Conservation (phyloP, 345 rosid species). For the Kandelia obovata region DNA sequence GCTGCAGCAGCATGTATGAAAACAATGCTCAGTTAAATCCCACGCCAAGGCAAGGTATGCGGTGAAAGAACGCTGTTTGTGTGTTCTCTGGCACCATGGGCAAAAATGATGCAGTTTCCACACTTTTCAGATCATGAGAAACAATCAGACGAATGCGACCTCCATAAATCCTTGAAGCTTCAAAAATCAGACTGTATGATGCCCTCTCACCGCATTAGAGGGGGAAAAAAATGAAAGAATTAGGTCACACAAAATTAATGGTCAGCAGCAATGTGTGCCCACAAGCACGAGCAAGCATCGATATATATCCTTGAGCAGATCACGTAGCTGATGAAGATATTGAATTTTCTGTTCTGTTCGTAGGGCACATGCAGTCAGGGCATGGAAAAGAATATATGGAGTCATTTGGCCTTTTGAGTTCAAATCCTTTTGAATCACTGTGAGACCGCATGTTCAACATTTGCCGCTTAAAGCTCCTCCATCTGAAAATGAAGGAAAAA, state of each 20-base stretch:
- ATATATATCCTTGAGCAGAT: slow-evolving; percentile 13
- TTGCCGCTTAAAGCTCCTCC: slow-evolving; percentile 91
- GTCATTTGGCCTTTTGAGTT: slow-evolving; percentile 80
- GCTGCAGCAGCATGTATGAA: slow-evolving; percentile 27
- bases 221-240: slow-evolving; percentile 50
- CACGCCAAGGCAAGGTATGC: slow-evolving; percentile 16
- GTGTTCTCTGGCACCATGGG: slow-evolving; percentile 29
- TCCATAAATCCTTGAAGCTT: slow-evolving; percentile 33
- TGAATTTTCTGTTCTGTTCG: slow-evolving; percentile 54
- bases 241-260: slow-evolving; percentile 25
- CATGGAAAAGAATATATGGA: slow-evolving; percentile 89
- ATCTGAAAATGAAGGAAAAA: slow-evolving; percentile 38
- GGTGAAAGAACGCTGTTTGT: slow-evolving; percentile 8
- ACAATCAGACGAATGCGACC: slow-evolving; percentile 25
- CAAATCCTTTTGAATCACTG: slow-evolving; percentile 91
- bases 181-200: slow-evolving; percentile 27
- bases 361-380: slow-evolving; percentile 94
- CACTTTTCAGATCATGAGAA: slow-evolving; percentile 25
- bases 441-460: slow-evolving; percentile 87
- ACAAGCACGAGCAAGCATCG: slow-evolving; percentile 21
- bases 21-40: slow-evolving; percentile 33
- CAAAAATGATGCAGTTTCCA: slow-evolving; percentile 30
- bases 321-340: slow-evolving; percentile 42
- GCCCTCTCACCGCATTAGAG: slow-evolving; percentile 28
- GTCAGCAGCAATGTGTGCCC: slow-evolving; percentile 31